These are phyloP conservation scores for Vicia sativa DNA, from an alignment of 306 rosid species.

Conservation along the genomic window DNA sequence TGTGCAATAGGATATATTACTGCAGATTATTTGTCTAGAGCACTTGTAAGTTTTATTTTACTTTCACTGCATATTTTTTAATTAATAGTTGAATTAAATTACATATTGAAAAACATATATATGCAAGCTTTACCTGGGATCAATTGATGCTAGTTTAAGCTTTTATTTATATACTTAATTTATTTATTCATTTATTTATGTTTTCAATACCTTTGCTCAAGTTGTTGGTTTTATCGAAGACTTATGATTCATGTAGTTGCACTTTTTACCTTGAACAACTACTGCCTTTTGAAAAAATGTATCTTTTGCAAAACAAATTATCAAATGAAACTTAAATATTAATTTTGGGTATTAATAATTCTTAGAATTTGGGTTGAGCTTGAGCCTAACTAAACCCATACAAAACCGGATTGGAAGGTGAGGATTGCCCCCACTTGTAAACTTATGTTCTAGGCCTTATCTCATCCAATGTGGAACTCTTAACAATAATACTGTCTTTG, in stretches of 20 bases:
- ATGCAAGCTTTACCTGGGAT: constrained; percentile 12
- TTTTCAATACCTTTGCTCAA: neutral
- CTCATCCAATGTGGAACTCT: neutral
- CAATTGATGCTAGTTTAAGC: neutral
- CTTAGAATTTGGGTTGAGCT: neutral
- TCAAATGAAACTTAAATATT: constrained; percentile 20
- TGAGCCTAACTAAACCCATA: neutral
- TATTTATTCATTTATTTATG: constrained; percentile 27
- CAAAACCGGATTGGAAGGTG: neutral
- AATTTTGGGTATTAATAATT: constrained; percentile 15
- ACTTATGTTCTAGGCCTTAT: neutral
- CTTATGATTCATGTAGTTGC: constrained; percentile 23
- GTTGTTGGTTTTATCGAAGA: neutral
- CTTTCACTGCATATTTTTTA: constrained; percentile 25
- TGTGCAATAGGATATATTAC: constrained; percentile 88
- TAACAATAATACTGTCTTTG: neutral
- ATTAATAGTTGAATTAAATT: constrained; percentile 18
- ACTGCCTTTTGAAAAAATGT: constrained; percentile 6
- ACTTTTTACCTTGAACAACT: constrained; percentile 20
- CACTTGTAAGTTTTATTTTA: constrained; percentile 61
- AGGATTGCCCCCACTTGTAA: neutral
- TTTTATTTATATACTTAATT: neutral
- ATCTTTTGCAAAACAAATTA: constrained; percentile 1
- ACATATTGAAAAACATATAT: neutral
- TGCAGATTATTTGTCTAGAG: constrained; percentile 76